phyloP scores from a whole-genome alignment of 345 rosid genomes.

The Brassica rapa region DNA sequence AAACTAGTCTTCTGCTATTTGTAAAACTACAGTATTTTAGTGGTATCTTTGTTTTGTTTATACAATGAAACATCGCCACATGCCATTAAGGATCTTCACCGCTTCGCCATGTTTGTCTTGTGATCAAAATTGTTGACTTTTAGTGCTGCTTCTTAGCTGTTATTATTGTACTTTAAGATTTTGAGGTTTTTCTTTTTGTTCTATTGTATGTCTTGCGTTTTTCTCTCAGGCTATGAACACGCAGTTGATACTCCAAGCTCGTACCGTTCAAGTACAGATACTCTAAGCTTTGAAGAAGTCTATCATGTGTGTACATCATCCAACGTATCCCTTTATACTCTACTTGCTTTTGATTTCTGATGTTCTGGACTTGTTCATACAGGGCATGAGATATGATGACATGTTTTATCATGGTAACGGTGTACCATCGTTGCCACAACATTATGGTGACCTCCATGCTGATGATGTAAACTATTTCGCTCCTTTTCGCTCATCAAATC shows the following conservation, averaged over 20 bases:
- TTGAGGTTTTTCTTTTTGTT: slow-evolving; percentile 8
- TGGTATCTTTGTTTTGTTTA: neutral
- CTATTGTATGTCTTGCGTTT: slow-evolving; percentile 21
- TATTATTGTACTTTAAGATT: neutral
- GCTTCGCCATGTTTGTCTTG: slow-evolving; percentile 4
- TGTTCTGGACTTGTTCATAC: slow-evolving; percentile 23
- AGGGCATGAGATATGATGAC: slow-evolving; percentile 49
- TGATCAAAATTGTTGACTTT: slow-evolving; percentile 10
- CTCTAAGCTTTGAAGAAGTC: slow-evolving; percentile 42
- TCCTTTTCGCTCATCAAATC: slow-evolving; percentile 39
- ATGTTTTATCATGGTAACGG: slow-evolving; percentile 44
- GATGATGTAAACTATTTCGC: slow-evolving; percentile 40
- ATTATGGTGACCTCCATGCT: slow-evolving; percentile 40
- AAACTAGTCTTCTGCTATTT: slow-evolving; percentile 6
- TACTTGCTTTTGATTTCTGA: slow-evolving; percentile 5
- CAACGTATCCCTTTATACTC: slow-evolving; percentile 2
- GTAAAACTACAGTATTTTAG: neutral
- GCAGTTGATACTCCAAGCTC: slow-evolving; percentile 45
- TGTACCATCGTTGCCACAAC: slow-evolving; percentile 37
- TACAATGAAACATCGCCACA: slow-evolving; percentile 8
- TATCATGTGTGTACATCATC: slow-evolving; percentile 49
- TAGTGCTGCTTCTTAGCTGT: slow-evolving; percentile 14
- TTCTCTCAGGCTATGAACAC: slow-evolving; percentile 44
- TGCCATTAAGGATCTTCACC: neutral
- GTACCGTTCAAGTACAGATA: slow-evolving; percentile 39